Percentiles rank a stretch among this genome's conserved stretches.
phyloP scores from a whole-genome alignment of 345 rosid genomes.

The Clausena lansium region DNA sequence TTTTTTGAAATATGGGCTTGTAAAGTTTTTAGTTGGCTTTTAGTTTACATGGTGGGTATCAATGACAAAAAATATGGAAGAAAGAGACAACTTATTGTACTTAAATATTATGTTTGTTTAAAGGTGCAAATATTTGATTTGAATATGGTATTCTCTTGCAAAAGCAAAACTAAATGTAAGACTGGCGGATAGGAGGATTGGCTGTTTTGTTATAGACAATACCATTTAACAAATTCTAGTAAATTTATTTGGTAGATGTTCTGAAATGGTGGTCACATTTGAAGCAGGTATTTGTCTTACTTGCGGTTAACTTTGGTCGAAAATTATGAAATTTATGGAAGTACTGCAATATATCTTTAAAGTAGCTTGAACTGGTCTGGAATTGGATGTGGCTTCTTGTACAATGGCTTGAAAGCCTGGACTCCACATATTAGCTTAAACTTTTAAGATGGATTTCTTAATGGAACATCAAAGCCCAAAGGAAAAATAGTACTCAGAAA shows the following conservation, averaged over 20 bases:
- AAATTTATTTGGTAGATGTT: background rate
- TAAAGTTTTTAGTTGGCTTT: background rate
- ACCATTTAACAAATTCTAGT: background rate
- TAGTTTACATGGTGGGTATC: background rate
- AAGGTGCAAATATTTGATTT: background rate
- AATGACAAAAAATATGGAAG: background rate
- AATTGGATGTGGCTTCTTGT: background rate
- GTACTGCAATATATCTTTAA: background rate
- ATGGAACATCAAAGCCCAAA: background rate
- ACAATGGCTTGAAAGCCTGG: background rate
- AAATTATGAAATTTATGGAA: background rate
- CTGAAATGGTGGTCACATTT: background rate
- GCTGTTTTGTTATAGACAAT: background rate
- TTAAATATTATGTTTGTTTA: background rate
- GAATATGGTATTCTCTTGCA: background rate
- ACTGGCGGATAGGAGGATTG: background rate
- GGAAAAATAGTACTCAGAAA: background rate
- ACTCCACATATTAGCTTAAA: background rate
- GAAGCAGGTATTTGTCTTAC: background rate
- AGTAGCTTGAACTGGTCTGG: background rate
- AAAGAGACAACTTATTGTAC: background rate
- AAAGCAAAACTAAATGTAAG: background rate
- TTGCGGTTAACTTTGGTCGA: background rate
- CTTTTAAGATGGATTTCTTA: background rate
- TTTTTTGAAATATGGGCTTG: background rate